Percentiles rank a stretch among this genome's conserved stretches.
These are phyloP conservation scores for Chara braunii DNA, from an alignment of 139 green algal genomes.

Conservation along the genomic window DNA sequence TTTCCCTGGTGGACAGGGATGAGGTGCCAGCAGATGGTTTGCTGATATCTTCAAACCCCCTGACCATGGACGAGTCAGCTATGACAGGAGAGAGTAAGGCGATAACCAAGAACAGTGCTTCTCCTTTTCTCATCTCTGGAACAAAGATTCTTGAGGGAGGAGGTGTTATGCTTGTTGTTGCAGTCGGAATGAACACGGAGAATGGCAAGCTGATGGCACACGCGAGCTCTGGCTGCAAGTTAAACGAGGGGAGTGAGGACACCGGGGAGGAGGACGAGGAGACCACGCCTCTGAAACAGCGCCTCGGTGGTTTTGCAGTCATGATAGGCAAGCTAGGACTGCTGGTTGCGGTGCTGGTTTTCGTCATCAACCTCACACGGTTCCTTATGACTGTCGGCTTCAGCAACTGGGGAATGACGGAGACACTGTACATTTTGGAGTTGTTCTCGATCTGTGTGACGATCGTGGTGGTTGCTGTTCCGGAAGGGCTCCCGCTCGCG, in stretches of 20 bases:
- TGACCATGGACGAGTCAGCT: constrained; percentile 80
- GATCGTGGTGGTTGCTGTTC: constrained; percentile 82
- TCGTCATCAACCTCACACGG: constrained; percentile 64
- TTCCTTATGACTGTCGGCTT: constrained; percentile 53
- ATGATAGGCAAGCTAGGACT: constrained; percentile 91
- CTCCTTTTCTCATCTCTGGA: constrained; percentile 71
- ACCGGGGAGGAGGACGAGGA: constrained; percentile 59
- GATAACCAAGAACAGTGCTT: constrained; percentile 39
- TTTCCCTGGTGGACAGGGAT: too few relatives aligned
- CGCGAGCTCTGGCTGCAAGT: constrained; percentile 56
- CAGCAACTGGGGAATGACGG: constrained; percentile 5
- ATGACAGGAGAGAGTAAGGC: constrained; percentile 87
- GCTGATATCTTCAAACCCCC: constrained; percentile 53
- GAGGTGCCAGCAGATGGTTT: constrained; percentile 69
- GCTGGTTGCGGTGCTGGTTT: constrained; percentile 74
- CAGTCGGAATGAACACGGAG: constrained; percentile 74
- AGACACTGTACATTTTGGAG: constrained; percentile 64
- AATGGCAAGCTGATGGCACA: constrained; percentile 78
- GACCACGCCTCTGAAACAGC: constrained; percentile 83
- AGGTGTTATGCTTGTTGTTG: constrained; percentile 42
- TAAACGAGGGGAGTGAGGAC: constrained; percentile 48
- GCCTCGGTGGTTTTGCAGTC: constrained; percentile 56
- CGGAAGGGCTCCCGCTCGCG: constrained; percentile 75
- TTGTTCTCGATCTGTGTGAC: constrained; percentile 90
- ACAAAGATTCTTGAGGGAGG: constrained; percentile 60